A percentile compares a stretch with the other conserved stretches of the same genome.
Conservation (phyloP, 257 asterid species). For the Solanum ossicruentum region DNA sequence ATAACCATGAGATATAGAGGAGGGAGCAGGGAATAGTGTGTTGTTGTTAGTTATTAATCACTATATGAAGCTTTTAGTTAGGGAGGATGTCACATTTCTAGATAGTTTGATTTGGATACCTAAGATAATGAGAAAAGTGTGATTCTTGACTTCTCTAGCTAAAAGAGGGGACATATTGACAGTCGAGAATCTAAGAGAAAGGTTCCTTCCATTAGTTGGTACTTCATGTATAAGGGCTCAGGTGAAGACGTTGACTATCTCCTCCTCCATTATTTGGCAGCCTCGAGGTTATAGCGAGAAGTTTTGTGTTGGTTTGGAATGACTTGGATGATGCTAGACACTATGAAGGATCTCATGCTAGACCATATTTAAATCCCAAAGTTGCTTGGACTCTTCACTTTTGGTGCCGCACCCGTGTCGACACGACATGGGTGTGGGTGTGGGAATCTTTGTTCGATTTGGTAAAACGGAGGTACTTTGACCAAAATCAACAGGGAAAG, state of each 20-base stretch:
- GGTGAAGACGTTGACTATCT: background rate
- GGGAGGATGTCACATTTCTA: background rate
- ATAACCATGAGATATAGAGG: background rate
- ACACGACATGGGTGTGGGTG: no score
- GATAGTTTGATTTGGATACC: background rate
- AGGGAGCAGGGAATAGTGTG: background rate
- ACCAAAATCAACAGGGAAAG: no score
- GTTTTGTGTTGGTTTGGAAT: background rate
- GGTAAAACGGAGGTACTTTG: no score
- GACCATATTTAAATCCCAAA: background rate
- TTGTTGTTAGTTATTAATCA: background rate
- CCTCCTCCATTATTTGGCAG: background rate
- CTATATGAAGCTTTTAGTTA: background rate
- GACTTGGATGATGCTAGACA: background rate
- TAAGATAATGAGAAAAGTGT: background rate
- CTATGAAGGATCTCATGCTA: background rate
- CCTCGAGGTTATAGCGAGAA: background rate
- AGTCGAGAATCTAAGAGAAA: background rate
- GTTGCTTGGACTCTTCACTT: no score
- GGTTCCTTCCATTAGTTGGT: background rate
- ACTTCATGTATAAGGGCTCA: background rate
- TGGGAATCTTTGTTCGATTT: no score
- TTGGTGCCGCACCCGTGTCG: no score
- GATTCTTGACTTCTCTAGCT: background rate
- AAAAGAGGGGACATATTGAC: background rate